Percentiles rank a stretch among this genome's conserved stretches.
phyloP scores from a whole-genome alignment of 2,329 filamentous ascomycete genomes.

The Nemania serpens region DNA sequence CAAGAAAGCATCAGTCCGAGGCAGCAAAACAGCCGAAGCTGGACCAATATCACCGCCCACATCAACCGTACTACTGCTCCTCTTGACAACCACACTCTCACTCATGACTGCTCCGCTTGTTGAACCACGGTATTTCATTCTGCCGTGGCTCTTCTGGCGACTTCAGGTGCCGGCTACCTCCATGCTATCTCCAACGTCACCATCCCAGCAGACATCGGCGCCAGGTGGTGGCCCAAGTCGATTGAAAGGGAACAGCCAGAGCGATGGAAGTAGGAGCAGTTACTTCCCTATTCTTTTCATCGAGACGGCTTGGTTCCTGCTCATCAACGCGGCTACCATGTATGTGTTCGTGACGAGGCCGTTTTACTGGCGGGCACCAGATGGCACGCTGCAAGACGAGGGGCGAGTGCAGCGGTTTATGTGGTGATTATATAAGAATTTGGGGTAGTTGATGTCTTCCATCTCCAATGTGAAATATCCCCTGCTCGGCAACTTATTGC shows the following conservation, averaged over 20 bases:
- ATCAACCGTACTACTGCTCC: conserved; percentile 60
- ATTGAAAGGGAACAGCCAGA: background rate
- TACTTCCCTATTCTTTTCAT: conserved; percentile 43
- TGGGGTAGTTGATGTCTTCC: background rate
- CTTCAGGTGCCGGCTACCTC: conserved; percentile 69
- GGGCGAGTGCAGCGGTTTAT: conserved; percentile 76
- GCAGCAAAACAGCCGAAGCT: background rate
- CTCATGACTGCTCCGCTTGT: conserved; percentile 89
- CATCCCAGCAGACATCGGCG: background rate
- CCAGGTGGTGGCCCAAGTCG: background rate
- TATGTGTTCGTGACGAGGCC: conserved; percentile 72
- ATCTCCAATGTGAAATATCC: background rate
- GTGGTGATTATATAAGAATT: conserved; percentile 60
- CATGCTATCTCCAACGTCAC: background rate
- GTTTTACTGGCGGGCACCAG: conserved; percentile 66
- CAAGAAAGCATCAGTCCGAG: background rate
- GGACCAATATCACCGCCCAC: conserved; percentile 43
- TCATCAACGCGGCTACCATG: conserved; percentile 68
- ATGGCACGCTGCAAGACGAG: conserved; percentile 56
- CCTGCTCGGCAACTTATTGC: background rate
- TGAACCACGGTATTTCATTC: conserved; percentile 93
- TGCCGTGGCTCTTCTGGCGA: conserved; percentile 93
- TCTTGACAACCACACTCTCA: conserved; percentile 75
- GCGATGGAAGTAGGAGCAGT: background rate
- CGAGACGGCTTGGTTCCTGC: conserved; percentile 72